These are phyloP conservation scores for Neoboletus subvelutipes DNA, from an alignment of 768 basidiomycete species.

Conservation along the genomic window DNA sequence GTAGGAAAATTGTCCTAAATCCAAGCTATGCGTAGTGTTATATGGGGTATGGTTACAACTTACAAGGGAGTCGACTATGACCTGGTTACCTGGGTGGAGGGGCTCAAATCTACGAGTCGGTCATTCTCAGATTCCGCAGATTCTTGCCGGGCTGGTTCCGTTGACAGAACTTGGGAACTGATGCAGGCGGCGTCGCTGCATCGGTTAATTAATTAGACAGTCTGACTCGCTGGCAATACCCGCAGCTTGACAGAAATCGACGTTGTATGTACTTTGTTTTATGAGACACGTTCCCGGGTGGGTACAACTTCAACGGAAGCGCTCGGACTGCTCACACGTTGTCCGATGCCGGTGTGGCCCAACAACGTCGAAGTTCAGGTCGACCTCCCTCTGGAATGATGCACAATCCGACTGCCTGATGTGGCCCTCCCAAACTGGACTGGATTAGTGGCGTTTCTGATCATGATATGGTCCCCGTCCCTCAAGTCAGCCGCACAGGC, in stretches of 20 bases:
- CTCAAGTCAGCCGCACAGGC: not conserved
- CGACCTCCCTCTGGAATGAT: not conserved
- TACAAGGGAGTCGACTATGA: too few relatives aligned
- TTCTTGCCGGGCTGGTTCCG: not conserved
- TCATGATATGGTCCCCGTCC: too few relatives aligned
- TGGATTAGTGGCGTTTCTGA: not conserved
- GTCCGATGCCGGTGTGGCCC: not conserved
- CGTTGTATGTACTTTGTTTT: not conserved
- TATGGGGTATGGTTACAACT: too few relatives aligned
- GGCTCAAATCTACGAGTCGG: too few relatives aligned
- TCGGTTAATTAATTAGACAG: not conserved
- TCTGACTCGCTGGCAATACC: not conserved
- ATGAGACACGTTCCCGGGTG: not conserved
- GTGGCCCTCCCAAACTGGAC: not conserved
- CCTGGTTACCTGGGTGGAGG: too few relatives aligned
- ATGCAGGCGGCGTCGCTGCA: not conserved
- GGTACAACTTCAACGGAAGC: conserved; percentile 6
- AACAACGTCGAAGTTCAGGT: conserved; percentile 1
- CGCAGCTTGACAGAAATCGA: not conserved
- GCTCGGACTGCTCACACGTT: not conserved
- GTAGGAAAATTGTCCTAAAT: too few relatives aligned
- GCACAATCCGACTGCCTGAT: not conserved
- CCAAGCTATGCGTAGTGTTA: too few relatives aligned
- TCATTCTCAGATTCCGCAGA: too few relatives aligned
- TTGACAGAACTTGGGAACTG: not conserved